phyloP scores from a whole-genome alignment of 805 yeast genomes.

The Hemisphaericaspora nanyangensis region DNA sequence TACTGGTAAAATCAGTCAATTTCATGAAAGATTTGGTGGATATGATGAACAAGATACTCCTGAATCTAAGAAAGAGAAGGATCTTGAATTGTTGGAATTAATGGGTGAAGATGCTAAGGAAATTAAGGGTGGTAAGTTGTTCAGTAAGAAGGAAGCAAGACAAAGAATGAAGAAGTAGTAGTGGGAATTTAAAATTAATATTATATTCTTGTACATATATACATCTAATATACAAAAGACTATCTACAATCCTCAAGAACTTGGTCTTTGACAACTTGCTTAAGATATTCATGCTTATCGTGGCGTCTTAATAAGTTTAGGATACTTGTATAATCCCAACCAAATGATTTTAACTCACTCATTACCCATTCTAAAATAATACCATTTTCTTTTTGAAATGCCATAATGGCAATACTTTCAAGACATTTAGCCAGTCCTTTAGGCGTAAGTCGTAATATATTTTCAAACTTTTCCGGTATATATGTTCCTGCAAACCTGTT shows the following conservation, averaged over 20 bases:
- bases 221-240: not conserved
- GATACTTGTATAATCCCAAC: constrained; percentile 19
- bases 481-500: not conserved
- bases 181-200: not conserved
- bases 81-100: constrained; percentile 54
- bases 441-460: not conserved
- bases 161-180: constrained; percentile 20
- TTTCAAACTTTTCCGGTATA: not conserved
- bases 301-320: constrained; percentile 1
- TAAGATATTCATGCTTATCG: constrained; percentile 3
- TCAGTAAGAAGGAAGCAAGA: constrained; percentile 43
- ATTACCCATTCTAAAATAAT: constrained; percentile 25
- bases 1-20: constrained; percentile 73
- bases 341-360: constrained; percentile 26
- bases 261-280: constrained; percentile 1
- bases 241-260: not conserved
- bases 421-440: constrained; percentile 18
- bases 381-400: constrained; percentile 20
- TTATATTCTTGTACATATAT: constrained; percentile 6
- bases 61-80: constrained; percentile 6
- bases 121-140: constrained; percentile 51
- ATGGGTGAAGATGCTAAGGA: constrained; percentile 55
- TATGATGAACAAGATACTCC: constrained; percentile 21
- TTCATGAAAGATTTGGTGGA: constrained; percentile 60
- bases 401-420: constrained; percentile 17